These are phyloP conservation scores for Talaromyces thailandensis DNA, from an alignment of 495 filamentous ascomycete species.

Conservation along the genomic window DNA sequence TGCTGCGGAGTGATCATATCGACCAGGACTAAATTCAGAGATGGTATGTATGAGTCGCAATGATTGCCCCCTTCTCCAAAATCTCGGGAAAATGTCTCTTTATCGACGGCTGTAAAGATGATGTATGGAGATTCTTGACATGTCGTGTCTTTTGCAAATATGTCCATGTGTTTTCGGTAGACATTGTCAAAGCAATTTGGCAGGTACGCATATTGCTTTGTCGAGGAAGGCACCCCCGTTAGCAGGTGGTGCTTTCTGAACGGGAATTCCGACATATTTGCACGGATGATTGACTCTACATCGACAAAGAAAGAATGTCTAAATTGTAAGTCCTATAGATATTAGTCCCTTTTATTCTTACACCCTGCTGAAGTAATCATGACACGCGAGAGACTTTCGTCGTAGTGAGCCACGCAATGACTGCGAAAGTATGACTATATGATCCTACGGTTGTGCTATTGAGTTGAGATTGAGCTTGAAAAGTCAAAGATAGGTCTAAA, in stretches of 20 bases:
- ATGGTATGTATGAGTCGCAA: conserved; percentile 5
- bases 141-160: not conserved
- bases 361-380: not conserved
- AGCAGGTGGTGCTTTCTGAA: not conserved
- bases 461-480: too few species aligned
- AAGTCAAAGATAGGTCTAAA: too few species aligned
- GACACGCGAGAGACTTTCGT: not conserved
- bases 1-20: conserved; percentile 1
- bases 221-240: not conserved
- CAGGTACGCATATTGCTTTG: not conserved
- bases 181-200: not conserved
- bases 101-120: not conserved
- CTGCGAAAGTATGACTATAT: not conserved
- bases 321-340: not conserved
- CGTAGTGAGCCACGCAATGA: not conserved
- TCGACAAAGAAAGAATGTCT: not conserved
- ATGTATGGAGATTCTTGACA: conserved; percentile 1
- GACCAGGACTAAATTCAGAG: not conserved
- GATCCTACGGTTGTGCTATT: not conserved
- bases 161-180: not conserved
- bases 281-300: not conserved
- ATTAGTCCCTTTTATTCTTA: not conserved
- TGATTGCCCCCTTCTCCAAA: not conserved
- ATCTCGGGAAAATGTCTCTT: conserved; percentile 4
- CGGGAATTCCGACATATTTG: not conserved